Evolutionary conservation across 2,329 filamentous ascomycete species (phyloP), one percentile per base, ranked within the genome.

Genomic region (Hypoxylon sp.): DNA sequence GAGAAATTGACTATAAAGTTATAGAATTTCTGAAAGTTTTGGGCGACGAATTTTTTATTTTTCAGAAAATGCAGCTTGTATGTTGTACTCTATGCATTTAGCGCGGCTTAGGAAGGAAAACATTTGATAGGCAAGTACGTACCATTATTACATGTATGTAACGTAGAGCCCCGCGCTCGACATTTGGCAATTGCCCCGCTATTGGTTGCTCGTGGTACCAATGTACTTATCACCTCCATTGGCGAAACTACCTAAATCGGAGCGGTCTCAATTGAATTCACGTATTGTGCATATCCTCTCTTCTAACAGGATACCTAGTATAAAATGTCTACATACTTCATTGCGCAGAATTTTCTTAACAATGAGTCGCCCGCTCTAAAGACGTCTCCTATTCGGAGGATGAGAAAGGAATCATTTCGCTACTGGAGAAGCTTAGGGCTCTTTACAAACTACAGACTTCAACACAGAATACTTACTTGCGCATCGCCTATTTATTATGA

Each of bases 131-230:
- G 14, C 32, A 57, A 51, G 52, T 60, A 62, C 52, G 41, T 57
- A 45, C 14, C n/a, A 3, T 32, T 38, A 14, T 38, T 45, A 32
- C n/a, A n/a, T n/a, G n/a, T n/a, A n/a, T n/a, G n/a, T n/a, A n/a
- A n/a, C 17, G 23, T 50, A 67, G 28, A 48, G 51, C 60, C 60
- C 60, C 65, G 38, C 56, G 65, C 32, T 57, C 11, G 25, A 34
- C 52, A 2, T 23, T 64, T 64, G 32, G 60, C 21, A 49, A 48
- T 5, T 52, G 65, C 65, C 60, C 60, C 65, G 48, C 64, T 14
- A 34, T 21, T 10, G 51, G 10, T 38, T 38, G 30, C 30, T 52
- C 25, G 32, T 32, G 36, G 23, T 46, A 57, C 23, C 17, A 5
- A n/a, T 7, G 28, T 58, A 36, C 41, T n/a, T 45, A 41, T 41